Evolutionary conservation across 2,329 filamentous ascomycete genomes (phyloP).

Genomic region (Mycosphaerella sp.): DNA sequence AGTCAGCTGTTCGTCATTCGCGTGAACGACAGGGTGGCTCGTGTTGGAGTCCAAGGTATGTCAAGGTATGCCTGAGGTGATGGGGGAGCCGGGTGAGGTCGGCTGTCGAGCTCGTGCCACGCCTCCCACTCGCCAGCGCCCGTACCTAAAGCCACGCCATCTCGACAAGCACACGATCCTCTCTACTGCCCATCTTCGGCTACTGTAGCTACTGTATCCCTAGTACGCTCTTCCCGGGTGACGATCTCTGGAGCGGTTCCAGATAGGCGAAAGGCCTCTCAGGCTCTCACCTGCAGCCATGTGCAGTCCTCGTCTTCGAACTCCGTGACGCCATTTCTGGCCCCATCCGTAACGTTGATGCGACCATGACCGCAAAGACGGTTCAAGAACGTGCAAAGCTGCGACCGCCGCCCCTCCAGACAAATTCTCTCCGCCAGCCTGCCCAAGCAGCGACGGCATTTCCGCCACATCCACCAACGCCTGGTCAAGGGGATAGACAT

Average conservation of each 20-base stretch:
- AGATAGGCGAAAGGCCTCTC: neutral
- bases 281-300: slow-evolving; percentile 5
- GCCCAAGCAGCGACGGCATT: slow-evolving; percentile 8
- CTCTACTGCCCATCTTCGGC: no score
- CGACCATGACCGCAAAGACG: slow-evolving; percentile 11
- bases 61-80: no score
- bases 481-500: slow-evolving; percentile 7
- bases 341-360: neutral
- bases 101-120: no score
- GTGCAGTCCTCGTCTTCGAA: slow-evolving; percentile 2
- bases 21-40: neutral
- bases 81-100: no score
- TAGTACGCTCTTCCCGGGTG: no score
- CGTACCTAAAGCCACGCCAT: no score
- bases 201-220: no score
- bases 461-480: slow-evolving; percentile 14
- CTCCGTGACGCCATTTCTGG: slow-evolving; percentile 3
- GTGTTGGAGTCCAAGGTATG: no score
- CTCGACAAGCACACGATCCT: no score
- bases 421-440: neutral
- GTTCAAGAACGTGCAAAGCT: slow-evolving; percentile 10
- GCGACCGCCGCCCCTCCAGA: slow-evolving; percentile 15
- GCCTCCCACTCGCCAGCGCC: no score
- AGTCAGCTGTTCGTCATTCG: neutral
- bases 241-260: no score